These are phyloP conservation scores for Entomortierella parvispora DNA, from an alignment of 192 early-diverging fungal species.

Conservation along the genomic window DNA sequence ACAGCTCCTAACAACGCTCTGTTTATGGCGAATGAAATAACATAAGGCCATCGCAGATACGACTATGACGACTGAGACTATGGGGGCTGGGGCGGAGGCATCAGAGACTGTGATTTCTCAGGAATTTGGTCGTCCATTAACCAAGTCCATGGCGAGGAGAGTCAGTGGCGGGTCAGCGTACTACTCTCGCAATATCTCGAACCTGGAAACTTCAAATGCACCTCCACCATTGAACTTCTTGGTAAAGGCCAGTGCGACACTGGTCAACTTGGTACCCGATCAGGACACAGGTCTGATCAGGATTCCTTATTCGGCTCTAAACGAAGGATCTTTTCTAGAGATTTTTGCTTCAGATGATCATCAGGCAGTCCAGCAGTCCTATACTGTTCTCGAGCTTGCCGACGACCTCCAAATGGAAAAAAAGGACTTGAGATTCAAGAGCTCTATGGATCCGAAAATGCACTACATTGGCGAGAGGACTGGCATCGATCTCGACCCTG, in stretches of 20 bases:
- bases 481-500: conserved; percentile 33
- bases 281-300: conserved; percentile 13
- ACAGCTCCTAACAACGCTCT: too few relatives aligned
- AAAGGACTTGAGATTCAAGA: conserved; percentile 43
- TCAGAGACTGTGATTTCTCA: background rate
- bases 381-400: conserved; percentile 5
- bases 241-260: conserved; percentile 24
- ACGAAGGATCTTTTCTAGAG: conserved; percentile 30
- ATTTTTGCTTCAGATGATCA: conserved; percentile 29
- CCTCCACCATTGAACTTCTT: conserved; percentile 31
- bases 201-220: background rate
- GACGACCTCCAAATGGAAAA: conserved; percentile 11
- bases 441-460: conserved; percentile 21
- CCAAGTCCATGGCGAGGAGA: too few relatives aligned
- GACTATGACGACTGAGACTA: conserved; percentile 12
- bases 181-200: too few relatives aligned
- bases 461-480: conserved; percentile 47
- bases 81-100: background rate
- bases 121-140: background rate
- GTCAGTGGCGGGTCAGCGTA: too few relatives aligned
- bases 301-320: conserved; percentile 20
- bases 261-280: conserved; percentile 28
- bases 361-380: conserved; percentile 30
- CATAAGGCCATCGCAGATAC: conserved; percentile 30
- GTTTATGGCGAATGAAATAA: too few relatives aligned